Evolutionary conservation across 139 green algal genomes (phyloP).

Genomic region (Closterium sp.): DNA sequence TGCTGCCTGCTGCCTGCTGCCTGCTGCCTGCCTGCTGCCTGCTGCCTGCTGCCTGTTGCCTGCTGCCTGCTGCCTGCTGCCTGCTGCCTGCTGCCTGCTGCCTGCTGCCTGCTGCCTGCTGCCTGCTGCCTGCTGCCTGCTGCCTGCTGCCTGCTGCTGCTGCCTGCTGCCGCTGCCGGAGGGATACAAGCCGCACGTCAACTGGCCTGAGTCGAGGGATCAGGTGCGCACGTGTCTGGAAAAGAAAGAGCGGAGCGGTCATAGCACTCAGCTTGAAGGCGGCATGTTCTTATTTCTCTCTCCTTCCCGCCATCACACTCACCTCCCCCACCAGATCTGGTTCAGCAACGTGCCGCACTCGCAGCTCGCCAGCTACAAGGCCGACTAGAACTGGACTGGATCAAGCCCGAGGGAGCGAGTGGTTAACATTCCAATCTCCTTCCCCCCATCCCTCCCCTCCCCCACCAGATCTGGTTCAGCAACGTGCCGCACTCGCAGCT

Average conservation of each 20-base stretch:
- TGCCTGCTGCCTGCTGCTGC: background rate
- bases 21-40: no score
- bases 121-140: background rate
- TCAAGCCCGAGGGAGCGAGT: background rate
- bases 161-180: background rate
- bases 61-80: background rate
- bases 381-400: conserved; percentile 28
- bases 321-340: conserved; percentile 7
- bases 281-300: no score
- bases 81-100: background rate
- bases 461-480: conserved; percentile 15
- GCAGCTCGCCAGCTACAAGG: conserved; percentile 12
- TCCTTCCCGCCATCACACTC: no score
- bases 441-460: no score
- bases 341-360: conserved; percentile 17
- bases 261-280: no score
- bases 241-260: no score
- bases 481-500: conserved; percentile 21
- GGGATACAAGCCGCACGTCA: background rate
- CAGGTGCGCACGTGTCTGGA: no score
- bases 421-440: conserved; percentile 7
- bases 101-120: background rate
- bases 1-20: no score
- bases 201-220: no score
- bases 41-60: background rate